phyloP scores from a whole-genome alignment of 108 stramenopile genomes.

The Nitzschia sp. region DNA sequence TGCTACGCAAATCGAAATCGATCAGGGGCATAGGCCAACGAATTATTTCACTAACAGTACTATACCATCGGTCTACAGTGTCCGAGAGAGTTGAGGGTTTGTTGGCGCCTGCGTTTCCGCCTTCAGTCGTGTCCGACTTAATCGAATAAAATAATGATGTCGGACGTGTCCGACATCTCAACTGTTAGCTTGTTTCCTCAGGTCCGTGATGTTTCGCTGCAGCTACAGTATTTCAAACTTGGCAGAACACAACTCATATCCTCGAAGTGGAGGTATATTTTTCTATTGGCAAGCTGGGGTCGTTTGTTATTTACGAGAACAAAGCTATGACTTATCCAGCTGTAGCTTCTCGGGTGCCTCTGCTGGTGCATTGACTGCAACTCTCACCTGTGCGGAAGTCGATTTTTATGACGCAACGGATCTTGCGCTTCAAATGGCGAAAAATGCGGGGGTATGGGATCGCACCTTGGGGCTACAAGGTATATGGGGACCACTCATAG shows the following conservation, averaged over 20 bases:
- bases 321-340: constrained; percentile 55
- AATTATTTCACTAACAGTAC: too few species aligned
- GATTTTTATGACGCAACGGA: constrained; percentile 79
- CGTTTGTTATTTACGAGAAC: constrained; percentile 63
- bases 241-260: background rate
- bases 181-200: too few species aligned
- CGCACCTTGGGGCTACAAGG: constrained; percentile 80
- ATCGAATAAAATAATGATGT: too few species aligned
- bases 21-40: too few species aligned
- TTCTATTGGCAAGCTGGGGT: constrained; percentile 94
- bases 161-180: too few species aligned
- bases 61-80: too few species aligned
- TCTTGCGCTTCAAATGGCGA: constrained; percentile 70
- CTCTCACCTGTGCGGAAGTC: constrained; percentile 69
- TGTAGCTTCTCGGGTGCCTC: constrained; percentile 73
- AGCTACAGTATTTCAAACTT: too few species aligned
- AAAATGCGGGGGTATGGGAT: constrained; percentile 81
- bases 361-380: constrained; percentile 86
- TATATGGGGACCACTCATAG: constrained; percentile 86
- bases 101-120: too few species aligned
- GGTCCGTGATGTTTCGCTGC: too few species aligned
- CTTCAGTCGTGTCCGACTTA: too few species aligned
- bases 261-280: constrained; percentile 57
- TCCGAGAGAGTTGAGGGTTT: too few species aligned
- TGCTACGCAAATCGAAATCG: too few species aligned